Conservation (phyloP, 2,329 filamentous ascomycete genomes). For the Epichloe gansuensis region DNA sequence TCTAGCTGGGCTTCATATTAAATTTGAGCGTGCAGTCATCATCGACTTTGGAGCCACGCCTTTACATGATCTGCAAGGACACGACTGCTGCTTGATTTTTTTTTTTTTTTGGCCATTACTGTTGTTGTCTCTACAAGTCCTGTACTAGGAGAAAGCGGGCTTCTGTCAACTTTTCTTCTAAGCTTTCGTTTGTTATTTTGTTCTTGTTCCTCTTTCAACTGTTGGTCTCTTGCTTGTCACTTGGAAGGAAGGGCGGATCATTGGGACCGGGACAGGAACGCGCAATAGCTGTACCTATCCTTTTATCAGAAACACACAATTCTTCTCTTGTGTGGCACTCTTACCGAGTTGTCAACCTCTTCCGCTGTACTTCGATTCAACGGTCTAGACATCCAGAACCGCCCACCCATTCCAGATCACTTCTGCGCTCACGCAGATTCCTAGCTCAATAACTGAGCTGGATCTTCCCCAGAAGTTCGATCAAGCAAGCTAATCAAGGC, state of each 20-base stretch:
- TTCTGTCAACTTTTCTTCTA: neutral
- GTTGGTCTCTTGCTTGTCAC: neutral
- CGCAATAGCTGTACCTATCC: constrained; percentile 12
- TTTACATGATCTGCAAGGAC: neutral
- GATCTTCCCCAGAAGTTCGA: neutral
- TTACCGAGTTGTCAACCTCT: constrained; percentile 3
- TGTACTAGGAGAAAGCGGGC: neutral
- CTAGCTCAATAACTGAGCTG: neutral
- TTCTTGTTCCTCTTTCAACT: neutral
- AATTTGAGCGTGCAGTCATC: neutral
- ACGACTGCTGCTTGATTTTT: neutral
- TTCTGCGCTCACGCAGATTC: neutral
- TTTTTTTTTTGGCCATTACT: neutral
- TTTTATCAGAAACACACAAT: constrained; percentile 11
- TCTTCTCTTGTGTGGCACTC: constrained; percentile 9
- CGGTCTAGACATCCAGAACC: neutral
- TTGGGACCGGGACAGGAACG: constrained; percentile 6
- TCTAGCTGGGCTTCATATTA: neutral
- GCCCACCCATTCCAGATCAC: neutral
- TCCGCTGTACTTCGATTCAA: constrained; percentile 3
- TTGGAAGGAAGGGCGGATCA: neutral
- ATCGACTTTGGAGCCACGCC: neutral
- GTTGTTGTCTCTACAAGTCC: neutral
- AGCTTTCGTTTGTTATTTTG: neutral
- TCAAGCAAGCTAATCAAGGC: neutral